A percentile compares a stretch with the other conserved stretches of the same genome.
phyloP scores from a whole-genome alignment of 495 filamentous ascomycete genomes.

The Filosporella fistucella region DNA sequence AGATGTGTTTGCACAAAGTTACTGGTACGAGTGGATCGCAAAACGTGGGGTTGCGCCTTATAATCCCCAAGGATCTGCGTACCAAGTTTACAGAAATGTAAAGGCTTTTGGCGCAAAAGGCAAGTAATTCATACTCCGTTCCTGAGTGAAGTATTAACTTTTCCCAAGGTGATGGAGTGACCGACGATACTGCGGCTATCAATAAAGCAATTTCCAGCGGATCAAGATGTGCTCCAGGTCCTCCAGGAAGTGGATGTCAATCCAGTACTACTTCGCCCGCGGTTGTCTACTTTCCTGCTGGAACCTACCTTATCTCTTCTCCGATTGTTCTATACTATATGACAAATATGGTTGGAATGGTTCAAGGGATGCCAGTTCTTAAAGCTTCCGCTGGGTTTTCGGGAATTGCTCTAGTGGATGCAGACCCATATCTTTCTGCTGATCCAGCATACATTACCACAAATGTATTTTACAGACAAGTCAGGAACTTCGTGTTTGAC shows the following conservation, averaged over 20 bases:
- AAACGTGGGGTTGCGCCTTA: conserved; percentile 28
- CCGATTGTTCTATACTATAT: conserved; percentile 59
- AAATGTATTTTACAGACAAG: not conserved
- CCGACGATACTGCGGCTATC: conserved; percentile 65
- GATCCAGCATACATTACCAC: not conserved
- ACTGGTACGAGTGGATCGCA: conserved; percentile 24
- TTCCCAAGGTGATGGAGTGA: no score
- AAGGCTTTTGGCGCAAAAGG: conserved; percentile 23
- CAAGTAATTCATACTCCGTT: no score
- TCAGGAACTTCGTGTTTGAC: not conserved
- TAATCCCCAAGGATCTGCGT: conserved; percentile 11
- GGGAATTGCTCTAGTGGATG: not conserved
- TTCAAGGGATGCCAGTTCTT: conserved; percentile 56
- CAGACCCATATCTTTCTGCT: no score
- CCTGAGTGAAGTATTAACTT: no score
- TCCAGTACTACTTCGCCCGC: conserved; percentile 36
- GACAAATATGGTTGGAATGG: conserved; percentile 66
- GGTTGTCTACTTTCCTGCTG: conserved; percentile 27
- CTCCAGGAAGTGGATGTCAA: conserved; percentile 31
- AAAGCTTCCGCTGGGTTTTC: conserved; percentile 59
- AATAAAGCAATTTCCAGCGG: conserved; percentile 58
- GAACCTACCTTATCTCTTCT: conserved; percentile 55
- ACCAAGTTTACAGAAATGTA: conserved; percentile 24
- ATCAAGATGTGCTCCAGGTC: conserved; percentile 44
- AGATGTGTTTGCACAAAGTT: no score